Percentiles rank a stretch among this genome's conserved stretches.
Conservation (phyloP, 495 filamentous ascomycete genomes). For the Lineolata rhizophorae region DNA sequence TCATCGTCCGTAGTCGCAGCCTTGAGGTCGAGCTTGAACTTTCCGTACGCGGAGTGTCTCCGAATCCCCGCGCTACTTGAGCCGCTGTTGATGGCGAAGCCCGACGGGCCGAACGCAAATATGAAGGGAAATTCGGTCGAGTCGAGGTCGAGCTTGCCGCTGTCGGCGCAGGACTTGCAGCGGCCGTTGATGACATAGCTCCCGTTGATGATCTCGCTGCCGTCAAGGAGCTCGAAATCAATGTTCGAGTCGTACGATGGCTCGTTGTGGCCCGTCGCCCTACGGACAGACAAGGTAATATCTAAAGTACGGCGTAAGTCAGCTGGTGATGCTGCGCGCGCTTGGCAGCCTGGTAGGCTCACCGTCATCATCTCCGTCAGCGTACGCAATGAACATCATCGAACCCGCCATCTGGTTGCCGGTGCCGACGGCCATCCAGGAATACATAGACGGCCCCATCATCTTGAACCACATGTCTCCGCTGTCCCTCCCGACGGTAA, state of each 20-base stretch:
- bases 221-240: slow-evolving; percentile 16
- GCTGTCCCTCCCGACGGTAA: slow-evolving; percentile 21
- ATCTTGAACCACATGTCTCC: slow-evolving; percentile 27
- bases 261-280: slow-evolving; percentile 23
- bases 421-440: slow-evolving; percentile 29
- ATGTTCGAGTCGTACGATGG: slow-evolving; percentile 23
- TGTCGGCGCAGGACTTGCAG: slow-evolving; percentile 24
- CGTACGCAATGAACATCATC: slow-evolving; percentile 30
- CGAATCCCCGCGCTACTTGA: slow-evolving; percentile 21
- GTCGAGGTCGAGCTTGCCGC: slow-evolving; percentile 18
- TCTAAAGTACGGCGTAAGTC: no score
- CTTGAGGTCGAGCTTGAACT: slow-evolving; percentile 30
- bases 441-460: slow-evolving; percentile 19
- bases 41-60: slow-evolving; percentile 31
- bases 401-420: slow-evolving; percentile 28
- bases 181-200: slow-evolving; percentile 24
- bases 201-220: slow-evolving; percentile 18
- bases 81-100: slow-evolving; percentile 19
- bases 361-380: slow-evolving; percentile 19
- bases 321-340: no score
- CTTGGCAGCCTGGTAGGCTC: no score
- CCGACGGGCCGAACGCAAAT: slow-evolving; percentile 30
- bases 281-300: slow-evolving; percentile 27
- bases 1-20: slow-evolving; percentile 17
- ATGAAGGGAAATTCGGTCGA: slow-evolving; percentile 25